These are phyloP conservation scores for Lentinula detonsa DNA, from an alignment of 768 basidiomycete genomes.

Conservation along the genomic window DNA sequence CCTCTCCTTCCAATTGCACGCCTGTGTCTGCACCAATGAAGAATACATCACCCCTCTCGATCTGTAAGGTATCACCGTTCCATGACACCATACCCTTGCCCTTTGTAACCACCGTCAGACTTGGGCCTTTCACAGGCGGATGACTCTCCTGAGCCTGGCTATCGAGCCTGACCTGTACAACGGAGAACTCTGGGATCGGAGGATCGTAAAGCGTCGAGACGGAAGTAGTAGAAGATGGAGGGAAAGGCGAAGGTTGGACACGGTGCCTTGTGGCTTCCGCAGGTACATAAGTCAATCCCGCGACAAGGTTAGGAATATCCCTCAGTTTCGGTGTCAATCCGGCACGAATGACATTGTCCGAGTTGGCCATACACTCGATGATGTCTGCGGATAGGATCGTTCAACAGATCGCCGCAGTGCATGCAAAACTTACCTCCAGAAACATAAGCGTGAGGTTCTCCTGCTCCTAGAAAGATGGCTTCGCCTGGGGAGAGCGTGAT, in stretches of 20 bases:
- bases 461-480: constrained; percentile 92
- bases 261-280: constrained; percentile 64
- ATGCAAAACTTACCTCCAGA: constrained; percentile 63
- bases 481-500: constrained; percentile 75
- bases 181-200: constrained; percentile 90
- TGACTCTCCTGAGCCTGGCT: constrained; percentile 47
- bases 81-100: constrained; percentile 57
- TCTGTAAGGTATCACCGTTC: constrained; percentile 31
- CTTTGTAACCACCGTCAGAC: constrained; percentile 71
- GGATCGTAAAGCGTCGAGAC: constrained; percentile 70
- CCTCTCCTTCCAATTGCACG: constrained; percentile 41
- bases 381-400: constrained; percentile 56
- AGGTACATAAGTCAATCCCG: constrained; percentile 80
- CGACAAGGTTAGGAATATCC: constrained; percentile 86
- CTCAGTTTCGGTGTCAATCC: constrained; percentile 96
- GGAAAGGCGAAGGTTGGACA: constrained; percentile 54
- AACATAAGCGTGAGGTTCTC: constrained; percentile 96
- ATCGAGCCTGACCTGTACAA: constrained; percentile 55
- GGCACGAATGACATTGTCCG: constrained; percentile 97
- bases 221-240: constrained; percentile 20
- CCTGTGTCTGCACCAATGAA: constrained; percentile 74
- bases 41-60: constrained; percentile 65
- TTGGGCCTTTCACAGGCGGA: constrained; percentile 70
- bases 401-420: constrained; percentile 4
- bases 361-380: constrained; percentile 99